Evolutionary conservation across 257 asterid species (phyloP), one percentile per base, ranked within the genome.

Genomic region (Oldenlandia corymbosa): DNA sequence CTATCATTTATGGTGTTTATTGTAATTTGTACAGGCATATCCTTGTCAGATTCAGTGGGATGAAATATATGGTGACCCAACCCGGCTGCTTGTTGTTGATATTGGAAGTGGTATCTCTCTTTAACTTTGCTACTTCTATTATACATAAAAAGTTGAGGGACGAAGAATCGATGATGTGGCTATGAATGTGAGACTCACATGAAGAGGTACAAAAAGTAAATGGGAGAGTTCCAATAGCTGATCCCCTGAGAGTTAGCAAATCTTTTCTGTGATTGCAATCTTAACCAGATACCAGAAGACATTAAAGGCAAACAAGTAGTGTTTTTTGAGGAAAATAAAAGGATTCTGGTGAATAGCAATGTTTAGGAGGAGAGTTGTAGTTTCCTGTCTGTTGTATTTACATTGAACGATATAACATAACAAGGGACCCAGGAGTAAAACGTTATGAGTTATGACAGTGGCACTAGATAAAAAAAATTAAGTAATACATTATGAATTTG

Each of bases 101-200:
- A 59, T 92, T 27, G 99, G 99, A 79, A 87, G 99, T 62, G 97
- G 99, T 92, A 87, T 71, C 54, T 70, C 60, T 56, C 59, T 14
- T 49, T 67, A 23, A 16, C 30, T 16, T 34, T 34, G 39, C 9
- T 34, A 9, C n/a, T n/a, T n/a, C n/a, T n/a, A n/a, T n/a, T n/a
- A n/a, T n/a, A n/a, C n/a, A n/a, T n/a, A n/a, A n/a, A n/a, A n/a
- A n/a, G n/a, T n/a, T n/a, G n/a, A n/a, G n/a, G n/a, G n/a, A n/a
- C 9, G 39, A 34, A 34, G 4, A 34, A 34, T 34, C 39, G 4
- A 34, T 34, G 9, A 34, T 34, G 39, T 34, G n/a, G n/a, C n/a
- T n/a, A n/a, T n/a, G n/a, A n/a, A n/a, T n/a, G n/a, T n/a, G n/a
- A n/a, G n/a, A n/a, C n/a, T n/a, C n/a, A n/a, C n/a, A n/a, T n/a